Percentiles rank a stretch among this genome's conserved stretches.
phyloP scores from a whole-genome alignment of 345 rosid genomes.

The Pistacia vera region DNA sequence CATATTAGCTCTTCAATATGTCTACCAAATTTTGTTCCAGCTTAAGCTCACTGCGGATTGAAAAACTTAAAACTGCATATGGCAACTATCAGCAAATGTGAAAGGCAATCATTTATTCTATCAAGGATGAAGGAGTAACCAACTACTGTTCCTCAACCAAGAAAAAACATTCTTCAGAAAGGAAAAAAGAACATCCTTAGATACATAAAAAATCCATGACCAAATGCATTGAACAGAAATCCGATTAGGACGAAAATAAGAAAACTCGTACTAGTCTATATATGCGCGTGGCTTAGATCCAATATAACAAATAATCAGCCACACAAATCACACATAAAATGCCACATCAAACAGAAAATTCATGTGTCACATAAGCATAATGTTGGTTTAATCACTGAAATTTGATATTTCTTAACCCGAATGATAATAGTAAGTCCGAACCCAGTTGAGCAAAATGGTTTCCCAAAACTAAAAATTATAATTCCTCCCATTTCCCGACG shows the following conservation, averaged over 20 bases:
- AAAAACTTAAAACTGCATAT: neutral
- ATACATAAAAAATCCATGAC: too few relatives aligned
- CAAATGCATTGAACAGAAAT: neutral
- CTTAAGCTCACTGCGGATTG: neutral
- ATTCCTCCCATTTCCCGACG: neutral
- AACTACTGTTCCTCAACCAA: neutral
- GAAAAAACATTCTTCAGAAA: too few relatives aligned
- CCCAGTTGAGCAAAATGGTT: neutral
- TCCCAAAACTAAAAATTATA: neutral
- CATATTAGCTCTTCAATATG: neutral
- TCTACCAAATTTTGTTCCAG: neutral
- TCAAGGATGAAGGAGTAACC: neutral
- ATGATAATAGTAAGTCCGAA: neutral
- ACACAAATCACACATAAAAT: neutral
- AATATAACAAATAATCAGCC: constrained; percentile 1
- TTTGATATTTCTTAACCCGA: neutral
- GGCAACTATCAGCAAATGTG: neutral
- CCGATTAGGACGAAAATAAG: neutral
- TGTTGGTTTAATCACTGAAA: neutral
- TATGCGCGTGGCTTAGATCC: neutral
- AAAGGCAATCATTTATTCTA: neutral
- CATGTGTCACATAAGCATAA: neutral
- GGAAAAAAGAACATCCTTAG: too few relatives aligned
- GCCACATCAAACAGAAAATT: neutral
- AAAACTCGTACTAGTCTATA: neutral